These are phyloP conservation scores for Saccharomycopsis javanensis DNA, from an alignment of 805 yeast genomes.

Conservation along the genomic window DNA sequence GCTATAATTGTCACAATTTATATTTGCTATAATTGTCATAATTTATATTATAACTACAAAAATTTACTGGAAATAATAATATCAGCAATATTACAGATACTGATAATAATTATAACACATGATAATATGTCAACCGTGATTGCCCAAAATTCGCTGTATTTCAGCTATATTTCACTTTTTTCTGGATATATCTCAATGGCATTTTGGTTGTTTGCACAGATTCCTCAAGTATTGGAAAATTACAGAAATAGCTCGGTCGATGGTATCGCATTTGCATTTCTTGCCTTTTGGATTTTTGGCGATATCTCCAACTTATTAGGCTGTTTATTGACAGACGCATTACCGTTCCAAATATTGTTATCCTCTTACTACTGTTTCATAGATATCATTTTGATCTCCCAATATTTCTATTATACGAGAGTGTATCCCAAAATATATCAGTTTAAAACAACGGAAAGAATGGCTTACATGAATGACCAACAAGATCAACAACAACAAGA, in stretches of 20 bases:
- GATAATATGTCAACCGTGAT: too few species aligned
- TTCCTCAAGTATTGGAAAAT: constrained; percentile 31
- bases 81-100: too few species aligned
- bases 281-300: constrained; percentile 30
- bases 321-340: constrained; percentile 64
- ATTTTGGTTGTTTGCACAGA: constrained; percentile 30
- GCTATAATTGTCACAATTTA: too few species aligned
- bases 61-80: too few species aligned
- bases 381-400: constrained; percentile 58
- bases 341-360: constrained; percentile 66
- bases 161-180: constrained; percentile 4
- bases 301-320: constrained; percentile 44
- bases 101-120: too few species aligned
- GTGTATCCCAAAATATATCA: constrained; percentile 28
- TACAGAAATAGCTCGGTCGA: constrained; percentile 27
- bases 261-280: constrained; percentile 28
- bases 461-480: constrained; percentile 18
- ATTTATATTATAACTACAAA: too few species aligned
- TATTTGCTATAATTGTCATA: too few species aligned
- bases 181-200: constrained; percentile 29
- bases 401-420: constrained; percentile 58
- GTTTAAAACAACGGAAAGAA: neutral
- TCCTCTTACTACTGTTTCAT: constrained; percentile 67
- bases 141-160: neutral
- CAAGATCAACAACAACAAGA: constrained; percentile 1